A percentile compares a stretch with the other conserved stretches of the same genome.
phyloP scores from a whole-genome alignment of 2,329 filamentous ascomycete genomes.

The Daldinia eschscholtzii region DNA sequence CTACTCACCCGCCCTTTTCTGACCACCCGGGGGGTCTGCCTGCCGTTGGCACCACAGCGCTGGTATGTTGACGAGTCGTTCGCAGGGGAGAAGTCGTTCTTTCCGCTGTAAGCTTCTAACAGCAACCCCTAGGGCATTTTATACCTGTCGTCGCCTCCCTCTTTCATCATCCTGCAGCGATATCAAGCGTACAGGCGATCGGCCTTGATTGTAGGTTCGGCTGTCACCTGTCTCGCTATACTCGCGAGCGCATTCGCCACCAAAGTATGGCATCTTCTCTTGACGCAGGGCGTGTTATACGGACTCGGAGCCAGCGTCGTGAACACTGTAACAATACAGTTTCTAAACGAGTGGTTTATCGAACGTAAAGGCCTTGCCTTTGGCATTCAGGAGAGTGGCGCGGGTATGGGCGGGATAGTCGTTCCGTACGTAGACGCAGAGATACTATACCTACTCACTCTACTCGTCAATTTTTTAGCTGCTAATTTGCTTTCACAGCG shows the following conservation, averaged over 20 bases:
- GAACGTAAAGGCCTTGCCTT: slow-evolving; percentile 39
- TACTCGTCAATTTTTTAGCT: neutral
- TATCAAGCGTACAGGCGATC: slow-evolving; percentile 28
- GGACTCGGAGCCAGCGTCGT: slow-evolving; percentile 31
- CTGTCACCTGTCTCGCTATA: slow-evolving; percentile 25
- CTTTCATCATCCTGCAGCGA: slow-evolving; percentile 29
- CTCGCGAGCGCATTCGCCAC: slow-evolving; percentile 35
- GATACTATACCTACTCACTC: too few relatives aligned
- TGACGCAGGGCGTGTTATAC: slow-evolving; percentile 34
- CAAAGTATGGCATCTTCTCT: slow-evolving; percentile 32
- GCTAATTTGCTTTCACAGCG: neutral
- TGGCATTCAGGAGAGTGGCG: slow-evolving; percentile 36
- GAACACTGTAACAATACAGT: slow-evolving; percentile 37
- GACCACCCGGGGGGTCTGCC: slow-evolving; percentile 29
- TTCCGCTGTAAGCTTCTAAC: neutral
- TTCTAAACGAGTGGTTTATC: slow-evolving; percentile 36
- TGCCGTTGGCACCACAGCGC: slow-evolving; percentile 31
- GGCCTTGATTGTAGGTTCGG: slow-evolving; percentile 22
- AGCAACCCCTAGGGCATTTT: slow-evolving; percentile 20
- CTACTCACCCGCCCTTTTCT: slow-evolving; percentile 32
- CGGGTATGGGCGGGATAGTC: slow-evolving; percentile 34
- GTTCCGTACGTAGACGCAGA: slow-evolving; percentile 28
- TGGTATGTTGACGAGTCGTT: slow-evolving; percentile 14
- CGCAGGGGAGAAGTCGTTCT: neutral
- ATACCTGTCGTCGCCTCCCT: slow-evolving; percentile 29